phyloP scores from a whole-genome alignment of 345 rosid genomes.

The Jatropha curcas region DNA sequence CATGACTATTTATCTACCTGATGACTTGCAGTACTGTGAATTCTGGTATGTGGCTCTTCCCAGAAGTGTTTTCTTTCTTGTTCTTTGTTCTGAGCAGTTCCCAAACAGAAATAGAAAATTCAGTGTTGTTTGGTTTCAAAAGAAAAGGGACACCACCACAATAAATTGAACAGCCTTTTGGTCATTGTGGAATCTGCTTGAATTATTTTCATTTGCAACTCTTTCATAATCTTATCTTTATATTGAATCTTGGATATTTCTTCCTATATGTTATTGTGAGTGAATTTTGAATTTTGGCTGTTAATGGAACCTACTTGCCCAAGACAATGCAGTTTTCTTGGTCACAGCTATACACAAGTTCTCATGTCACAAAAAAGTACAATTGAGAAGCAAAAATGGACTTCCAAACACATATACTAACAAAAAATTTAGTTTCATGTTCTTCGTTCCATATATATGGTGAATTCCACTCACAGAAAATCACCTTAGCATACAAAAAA shows the following conservation, averaged over 20 bases:
- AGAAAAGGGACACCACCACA: background rate
- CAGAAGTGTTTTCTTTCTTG: background rate
- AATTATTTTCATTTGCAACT: background rate
- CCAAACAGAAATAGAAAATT: background rate
- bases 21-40: slow-evolving; percentile 3
- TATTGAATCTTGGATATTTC: background rate
- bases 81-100: background rate
- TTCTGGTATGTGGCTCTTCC: slow-evolving; percentile 21
- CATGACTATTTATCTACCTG: slow-evolving; percentile 24
- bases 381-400: background rate
- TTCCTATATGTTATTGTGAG: background rate
- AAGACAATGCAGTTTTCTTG: background rate
- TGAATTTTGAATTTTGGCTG: background rate
- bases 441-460: slow-evolving; percentile 4
- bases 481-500: slow-evolving; percentile 22
- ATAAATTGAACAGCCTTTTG: background rate
- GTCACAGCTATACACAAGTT: background rate
- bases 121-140: background rate
- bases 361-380: background rate
- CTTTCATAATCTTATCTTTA: background rate
- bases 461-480: slow-evolving; percentile 33
- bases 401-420: background rate
- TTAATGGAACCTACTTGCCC: background rate
- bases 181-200: background rate
- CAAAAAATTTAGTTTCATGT: background rate